Percentiles rank a stretch among this genome's conserved stretches.
Evolutionary conservation across 192 early-diverging fungal genomes (phyloP).

Genomic region (Glomus cerebriforme): DNA sequence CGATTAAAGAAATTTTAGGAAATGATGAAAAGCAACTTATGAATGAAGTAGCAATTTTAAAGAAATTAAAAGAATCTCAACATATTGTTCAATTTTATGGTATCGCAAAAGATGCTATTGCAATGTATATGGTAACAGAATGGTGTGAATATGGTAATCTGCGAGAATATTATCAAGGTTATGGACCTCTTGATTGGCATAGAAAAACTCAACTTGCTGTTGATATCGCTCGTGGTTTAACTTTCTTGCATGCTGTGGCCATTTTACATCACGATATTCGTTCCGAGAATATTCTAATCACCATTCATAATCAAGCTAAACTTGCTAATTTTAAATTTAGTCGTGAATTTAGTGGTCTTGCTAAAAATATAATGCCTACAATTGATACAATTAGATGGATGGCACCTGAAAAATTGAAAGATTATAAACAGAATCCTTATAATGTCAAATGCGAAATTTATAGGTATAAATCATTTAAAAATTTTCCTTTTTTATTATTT

Average conservation of each 20-base stretch:
- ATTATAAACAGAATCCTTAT: slow-evolving; percentile 12
- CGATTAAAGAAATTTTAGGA: slow-evolving; percentile 6
- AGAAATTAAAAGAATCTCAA: slow-evolving; percentile 27
- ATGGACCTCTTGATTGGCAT: slow-evolving; percentile 18
- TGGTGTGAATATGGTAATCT: slow-evolving; percentile 30
- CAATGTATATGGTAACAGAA: slow-evolving; percentile 26
- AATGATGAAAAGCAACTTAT: slow-evolving; percentile 15
- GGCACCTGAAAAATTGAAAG: slow-evolving; percentile 11
- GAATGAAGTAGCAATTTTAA: slow-evolving; percentile 23
- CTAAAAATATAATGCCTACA: background rate
- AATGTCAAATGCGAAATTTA: slow-evolving; percentile 10
- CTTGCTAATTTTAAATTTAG: slow-evolving; percentile 15
- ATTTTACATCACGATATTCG: slow-evolving; percentile 27
- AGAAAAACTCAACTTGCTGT: slow-evolving; percentile 5
- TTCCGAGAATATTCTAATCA: slow-evolving; percentile 1
- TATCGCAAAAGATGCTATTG: background rate
- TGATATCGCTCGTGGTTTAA: slow-evolving; percentile 22
- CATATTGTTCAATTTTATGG: slow-evolving; percentile 28
- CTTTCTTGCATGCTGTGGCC: slow-evolving; percentile 19
- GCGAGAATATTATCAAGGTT: slow-evolving; percentile 14
- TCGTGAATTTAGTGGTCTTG: slow-evolving; percentile 1
- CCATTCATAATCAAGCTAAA: background rate
- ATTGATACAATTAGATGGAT: slow-evolving; percentile 15
- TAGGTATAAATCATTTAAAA: background rate
- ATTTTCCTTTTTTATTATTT: background rate